Percentiles rank a stretch among this genome's conserved stretches.
phyloP scores from a whole-genome alignment of 192 early-diverging fungal genomes.

The Coemansia sp. region DNA sequence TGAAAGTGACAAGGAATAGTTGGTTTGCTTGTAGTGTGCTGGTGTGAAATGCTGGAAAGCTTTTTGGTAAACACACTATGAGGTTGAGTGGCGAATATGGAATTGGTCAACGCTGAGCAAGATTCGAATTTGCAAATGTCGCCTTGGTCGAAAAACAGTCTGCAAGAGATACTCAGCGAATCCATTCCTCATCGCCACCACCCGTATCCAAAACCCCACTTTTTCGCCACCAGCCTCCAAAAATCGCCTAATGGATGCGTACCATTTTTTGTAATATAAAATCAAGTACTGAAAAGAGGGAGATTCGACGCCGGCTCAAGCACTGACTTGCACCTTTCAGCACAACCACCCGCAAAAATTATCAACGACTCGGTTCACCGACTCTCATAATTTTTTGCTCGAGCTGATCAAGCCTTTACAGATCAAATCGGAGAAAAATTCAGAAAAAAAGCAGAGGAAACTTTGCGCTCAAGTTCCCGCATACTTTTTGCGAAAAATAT shows the following conservation, averaged over 20 bases:
- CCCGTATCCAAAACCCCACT: background rate
- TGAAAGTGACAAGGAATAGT: too few species aligned
- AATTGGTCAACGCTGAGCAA: background rate
- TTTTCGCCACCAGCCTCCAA: background rate
- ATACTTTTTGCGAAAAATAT: background rate
- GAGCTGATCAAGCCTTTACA: background rate
- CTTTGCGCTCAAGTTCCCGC: background rate
- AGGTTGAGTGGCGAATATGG: background rate
- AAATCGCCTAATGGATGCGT: conserved; percentile 10
- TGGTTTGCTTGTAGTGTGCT: too few species aligned
- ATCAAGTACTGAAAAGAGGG: conserved; percentile 14
- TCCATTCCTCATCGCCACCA: background rate
- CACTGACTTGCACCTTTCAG: background rate
- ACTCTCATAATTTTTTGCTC: conserved; percentile 7
- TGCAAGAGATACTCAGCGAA: background rate
- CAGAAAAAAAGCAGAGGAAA: conserved; percentile 8
- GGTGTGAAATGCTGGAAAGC: too few species aligned
- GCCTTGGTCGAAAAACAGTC: background rate
- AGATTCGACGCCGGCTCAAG: conserved; percentile 4
- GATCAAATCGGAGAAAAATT: background rate
- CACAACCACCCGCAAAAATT: background rate
- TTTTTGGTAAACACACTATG: too few species aligned
- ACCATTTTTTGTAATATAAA: conserved; percentile 21
- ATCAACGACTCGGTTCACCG: background rate
- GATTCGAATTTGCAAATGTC: background rate